Evolutionary conservation across 108 stramenopile genomes (phyloP).

Genomic region (Hondaea fermentalgiana): DNA sequence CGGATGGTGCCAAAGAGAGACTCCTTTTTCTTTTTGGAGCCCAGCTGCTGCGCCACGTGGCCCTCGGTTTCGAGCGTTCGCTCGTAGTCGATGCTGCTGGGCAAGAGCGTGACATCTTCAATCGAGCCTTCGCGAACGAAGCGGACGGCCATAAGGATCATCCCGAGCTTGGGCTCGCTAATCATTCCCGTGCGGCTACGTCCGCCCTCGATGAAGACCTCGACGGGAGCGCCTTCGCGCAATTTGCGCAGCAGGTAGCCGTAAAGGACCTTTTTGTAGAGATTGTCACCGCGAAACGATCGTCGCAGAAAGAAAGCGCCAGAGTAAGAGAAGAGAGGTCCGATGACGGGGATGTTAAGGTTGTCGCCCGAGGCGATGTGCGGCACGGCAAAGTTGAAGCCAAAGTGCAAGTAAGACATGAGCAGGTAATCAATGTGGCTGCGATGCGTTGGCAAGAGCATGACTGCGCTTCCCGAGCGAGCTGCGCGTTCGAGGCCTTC

Average conservation of each 20-base stretch:
- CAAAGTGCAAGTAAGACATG: neutral
- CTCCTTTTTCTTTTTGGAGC: neutral
- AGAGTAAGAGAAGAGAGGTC: neutral
- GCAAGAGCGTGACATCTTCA: neutral
- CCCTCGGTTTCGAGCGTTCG: neutral
- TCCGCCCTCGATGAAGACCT: conserved; percentile 3
- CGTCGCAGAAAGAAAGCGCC: conserved; percentile 9
- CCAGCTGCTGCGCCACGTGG: neutral
- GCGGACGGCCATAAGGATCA: neutral
- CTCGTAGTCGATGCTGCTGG: conserved; percentile 6
- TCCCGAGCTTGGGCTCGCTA: neutral
- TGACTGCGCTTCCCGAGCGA: neutral
- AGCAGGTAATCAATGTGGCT: neutral
- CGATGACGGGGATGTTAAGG: neutral
- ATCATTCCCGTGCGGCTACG: conserved; percentile 12
- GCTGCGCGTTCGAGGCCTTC: neutral
- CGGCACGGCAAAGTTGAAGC: neutral
- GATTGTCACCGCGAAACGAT: neutral
- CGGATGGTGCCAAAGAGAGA: neutral
- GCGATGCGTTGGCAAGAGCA: conserved; percentile 14
- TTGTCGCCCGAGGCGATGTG: conserved; percentile 12
- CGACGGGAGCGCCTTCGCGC: neutral
- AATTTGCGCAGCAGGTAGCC: conserved; percentile 13
- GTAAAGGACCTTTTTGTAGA: conserved; percentile 18
- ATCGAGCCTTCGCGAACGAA: neutral